A percentile compares a stretch with the other conserved stretches of the same genome.
Conservation (phyloP, 805 yeast genomes). For the Soucietia sequanensis region DNA sequence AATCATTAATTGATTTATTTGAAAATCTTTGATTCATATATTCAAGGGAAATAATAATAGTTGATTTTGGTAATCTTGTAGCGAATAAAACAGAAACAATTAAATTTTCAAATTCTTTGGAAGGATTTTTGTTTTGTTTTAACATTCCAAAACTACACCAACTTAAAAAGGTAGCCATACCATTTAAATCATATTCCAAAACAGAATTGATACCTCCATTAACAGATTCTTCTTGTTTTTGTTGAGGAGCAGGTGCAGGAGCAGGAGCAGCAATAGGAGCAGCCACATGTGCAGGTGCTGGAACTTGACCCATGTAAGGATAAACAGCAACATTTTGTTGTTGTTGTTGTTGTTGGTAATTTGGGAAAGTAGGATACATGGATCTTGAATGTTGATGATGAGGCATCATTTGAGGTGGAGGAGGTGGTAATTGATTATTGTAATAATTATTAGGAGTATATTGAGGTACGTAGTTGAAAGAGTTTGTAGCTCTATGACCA, state of each 20-base stretch:
- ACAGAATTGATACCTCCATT: constrained; percentile 77
- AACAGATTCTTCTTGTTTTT: constrained; percentile 14
- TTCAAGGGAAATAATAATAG: constrained; percentile 76
- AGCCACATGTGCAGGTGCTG: constrained; percentile 5
- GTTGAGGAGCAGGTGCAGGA: constrained; percentile 8
- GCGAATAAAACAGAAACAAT: constrained; percentile 73
- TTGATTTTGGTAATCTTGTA: constrained; percentile 81
- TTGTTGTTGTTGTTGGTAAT: constrained; percentile 4
- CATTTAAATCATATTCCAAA: constrained; percentile 73
- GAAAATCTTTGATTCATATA: constrained; percentile 65
- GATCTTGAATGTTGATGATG: constrained; percentile 10
- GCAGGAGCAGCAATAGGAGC: constrained; percentile 2
- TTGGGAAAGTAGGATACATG: constrained; percentile 6
- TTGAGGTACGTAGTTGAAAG: constrained; percentile 22
- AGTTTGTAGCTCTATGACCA: constrained; percentile 35
- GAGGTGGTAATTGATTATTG: constrained; percentile 2
- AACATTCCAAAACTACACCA: constrained; percentile 71
- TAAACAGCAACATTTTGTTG: constrained; percentile 6
- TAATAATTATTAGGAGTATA: constrained; percentile 13
- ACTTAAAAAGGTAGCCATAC: constrained; percentile 78
- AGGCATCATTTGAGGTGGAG: constrained; percentile 2
- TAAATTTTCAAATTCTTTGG: constrained; percentile 54
- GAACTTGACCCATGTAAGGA: constrained; percentile 7
- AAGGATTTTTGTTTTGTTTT: constrained; percentile 46
- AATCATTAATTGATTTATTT: constrained; percentile 15